Conservation (phyloP, 2,329 filamentous ascomycete species). For the Botryotinia globosa region DNA sequence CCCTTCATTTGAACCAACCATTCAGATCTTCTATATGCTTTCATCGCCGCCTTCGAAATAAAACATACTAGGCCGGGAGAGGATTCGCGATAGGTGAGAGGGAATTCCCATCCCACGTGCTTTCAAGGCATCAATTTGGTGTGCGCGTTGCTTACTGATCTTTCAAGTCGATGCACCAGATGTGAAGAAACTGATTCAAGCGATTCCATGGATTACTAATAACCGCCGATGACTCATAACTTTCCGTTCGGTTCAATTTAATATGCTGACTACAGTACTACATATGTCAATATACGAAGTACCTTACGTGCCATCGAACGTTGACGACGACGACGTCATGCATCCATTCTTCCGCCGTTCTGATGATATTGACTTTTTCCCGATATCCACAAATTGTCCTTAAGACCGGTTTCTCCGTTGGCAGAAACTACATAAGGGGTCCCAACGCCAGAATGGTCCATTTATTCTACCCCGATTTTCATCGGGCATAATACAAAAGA, state of each 20-base stretch:
- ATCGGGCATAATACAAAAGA: background rate
- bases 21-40: no score
- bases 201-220: background rate
- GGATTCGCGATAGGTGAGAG: background rate
- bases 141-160: conserved; percentile 9
- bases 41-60: background rate
- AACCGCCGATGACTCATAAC: background rate
- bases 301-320: no score
- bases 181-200: no score
- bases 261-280: background rate
- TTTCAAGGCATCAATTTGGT: conserved; percentile 1
- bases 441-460: background rate
- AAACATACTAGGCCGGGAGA: background rate
- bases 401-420: background rate
- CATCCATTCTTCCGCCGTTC: background rate
- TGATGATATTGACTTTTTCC: background rate
- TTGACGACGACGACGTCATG: background rate
- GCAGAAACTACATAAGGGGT: background rate
- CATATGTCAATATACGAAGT: no score
- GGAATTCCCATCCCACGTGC: background rate
- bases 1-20: background rate
- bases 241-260: background rate
- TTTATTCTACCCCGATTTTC: background rate
- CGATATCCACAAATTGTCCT: background rate
- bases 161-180: no score